phyloP scores from a whole-genome alignment of 1,139 yeast genomes.

The Dujonia santamariae region DNA sequence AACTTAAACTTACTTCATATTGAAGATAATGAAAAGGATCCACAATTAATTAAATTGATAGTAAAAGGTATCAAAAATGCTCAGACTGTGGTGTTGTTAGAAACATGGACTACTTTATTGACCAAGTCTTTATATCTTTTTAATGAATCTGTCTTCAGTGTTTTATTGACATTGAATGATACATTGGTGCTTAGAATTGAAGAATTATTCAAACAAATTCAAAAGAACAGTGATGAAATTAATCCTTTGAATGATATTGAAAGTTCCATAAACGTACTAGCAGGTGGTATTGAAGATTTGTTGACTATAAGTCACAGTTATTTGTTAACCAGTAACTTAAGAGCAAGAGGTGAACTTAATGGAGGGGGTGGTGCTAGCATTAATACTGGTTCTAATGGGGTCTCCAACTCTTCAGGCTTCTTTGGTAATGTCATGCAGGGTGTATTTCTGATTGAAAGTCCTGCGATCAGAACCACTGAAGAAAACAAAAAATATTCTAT shows the following conservation, averaged over 20 bases:
- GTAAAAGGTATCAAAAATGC: constrained; percentile 36
- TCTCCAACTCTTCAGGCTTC: constrained; percentile 26
- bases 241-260: constrained; percentile 34
- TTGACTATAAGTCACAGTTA: constrained; percentile 62
- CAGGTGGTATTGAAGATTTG: constrained; percentile 67
- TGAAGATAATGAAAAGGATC: constrained; percentile 24
- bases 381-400: background rate
- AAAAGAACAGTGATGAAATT: constrained; percentile 9
- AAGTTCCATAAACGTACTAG: constrained; percentile 47
- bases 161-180: constrained; percentile 47
- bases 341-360: constrained; percentile 15
- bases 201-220: constrained; percentile 22
- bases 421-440: constrained; percentile 81
- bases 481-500: constrained; percentile 55
- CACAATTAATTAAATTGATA: constrained; percentile 32
- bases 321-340: constrained; percentile 34
- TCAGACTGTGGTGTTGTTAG: constrained; percentile 37
- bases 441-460: constrained; percentile 78
- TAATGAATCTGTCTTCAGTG: constrained; percentile 50
- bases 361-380: constrained; percentile 22
- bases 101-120: constrained; percentile 46
- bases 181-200: constrained; percentile 48
- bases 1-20: constrained; percentile 24
- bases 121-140: constrained; percentile 45
- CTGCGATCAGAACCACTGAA: constrained; percentile 53